Base-by-base conservation (phyloP, 2,329 filamentous ascomycete genomes). In the Calonectria hawksworthii region DNA sequence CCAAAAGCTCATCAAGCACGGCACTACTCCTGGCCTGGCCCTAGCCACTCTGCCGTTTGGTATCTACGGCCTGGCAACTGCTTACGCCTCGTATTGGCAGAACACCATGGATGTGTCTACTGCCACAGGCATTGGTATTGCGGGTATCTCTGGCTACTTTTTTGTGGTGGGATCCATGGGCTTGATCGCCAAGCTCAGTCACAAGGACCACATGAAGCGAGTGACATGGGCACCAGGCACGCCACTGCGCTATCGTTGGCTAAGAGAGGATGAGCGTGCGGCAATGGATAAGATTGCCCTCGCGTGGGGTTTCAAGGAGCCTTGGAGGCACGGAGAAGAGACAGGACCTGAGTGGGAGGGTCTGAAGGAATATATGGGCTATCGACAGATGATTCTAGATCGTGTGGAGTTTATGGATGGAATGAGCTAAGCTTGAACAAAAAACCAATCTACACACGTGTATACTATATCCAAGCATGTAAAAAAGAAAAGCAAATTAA, bases 161-260 rank as follows among this genome's bases (percentile, higher is more conserved):
- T 90, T 92, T 26, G 95, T 95, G 76, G 96, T 96, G 6, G 93
- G 92, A 5, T 95, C 93, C 13, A 91, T 99, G 68, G 97, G 96
- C 3, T 87, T 97, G 52, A 92, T 99, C 47, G 95, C 96, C 11
- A 88, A 98, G 74, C 93, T 95, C 32, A 98, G 96, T 41, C 90
- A 93, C 74, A 98, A 98, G 85, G 96, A 99, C 84, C 96, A 99
- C 85, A 98, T 98, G 95, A 93, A 94, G 81, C 92, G 97, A 26
- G 95, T 99, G 7, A 96, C 95, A 2, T 99, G 97, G 97, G 90
- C 94, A 11, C 92, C 92, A 0, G 97, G 97, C 14, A 93, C 95
- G 41, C 94, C 95, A 28, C 86, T 99, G 76, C 90, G 94, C 75
- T 91, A 95, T 81, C 91, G 97, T 18, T 99, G 96, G 94, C 84